Base-by-base conservation (phyloP, 495 filamentous ascomycete species). In the Tuber brumale region DNA sequence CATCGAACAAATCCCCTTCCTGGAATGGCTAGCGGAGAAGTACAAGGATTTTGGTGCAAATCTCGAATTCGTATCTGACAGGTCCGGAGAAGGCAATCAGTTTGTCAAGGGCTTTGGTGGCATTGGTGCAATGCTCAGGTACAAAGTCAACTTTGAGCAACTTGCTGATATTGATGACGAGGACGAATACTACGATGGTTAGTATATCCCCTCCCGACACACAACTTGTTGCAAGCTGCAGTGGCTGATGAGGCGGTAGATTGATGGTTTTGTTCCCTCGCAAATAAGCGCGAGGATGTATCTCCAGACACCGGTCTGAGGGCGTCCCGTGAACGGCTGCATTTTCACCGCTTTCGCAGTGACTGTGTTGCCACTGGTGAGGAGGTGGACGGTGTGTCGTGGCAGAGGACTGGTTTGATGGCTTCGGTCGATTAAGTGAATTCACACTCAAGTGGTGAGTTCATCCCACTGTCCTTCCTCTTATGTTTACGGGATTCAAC, bases 141-240 rank as follows among this genome's bases (percentile, higher is more conserved):
- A 99, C 90, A 98, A 97, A 87, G 92, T 99, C 87, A 99, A 99
- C 87, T 99, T 99, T 87, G 95, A 99, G 86, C 96, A 99, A 85
- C 89, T 99, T 84, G 92, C 92, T 82, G 96, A 99, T 85, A 89
- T 91, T 81, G 91, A 92, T 85, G 95, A 97, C 85, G 95, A 99
- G 85, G 95, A 98, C 87, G 94, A 98, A 83, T 97, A 97, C 87
- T 98, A 98, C 86, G 95, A 98, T 87, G 94, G 91, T 92, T 76
- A 45, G 77, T 74, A 71, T 46, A 19, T 19, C 51, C 61, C 70
- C 74, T 18, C 7, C 72, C 35, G 35, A n/a, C 71, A 14, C 69
- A 66, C 19, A 39, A 73, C 43, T 27, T 42, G 41, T 51, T n/a
- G 8, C 39, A 37, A 27, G 9, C 21, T 42, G 5, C 19, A 23